Evolutionary conservation across 805 yeast species (phyloP), one percentile per base, ranked within the genome.

Genomic region (Ascoidea tarda): DNA sequence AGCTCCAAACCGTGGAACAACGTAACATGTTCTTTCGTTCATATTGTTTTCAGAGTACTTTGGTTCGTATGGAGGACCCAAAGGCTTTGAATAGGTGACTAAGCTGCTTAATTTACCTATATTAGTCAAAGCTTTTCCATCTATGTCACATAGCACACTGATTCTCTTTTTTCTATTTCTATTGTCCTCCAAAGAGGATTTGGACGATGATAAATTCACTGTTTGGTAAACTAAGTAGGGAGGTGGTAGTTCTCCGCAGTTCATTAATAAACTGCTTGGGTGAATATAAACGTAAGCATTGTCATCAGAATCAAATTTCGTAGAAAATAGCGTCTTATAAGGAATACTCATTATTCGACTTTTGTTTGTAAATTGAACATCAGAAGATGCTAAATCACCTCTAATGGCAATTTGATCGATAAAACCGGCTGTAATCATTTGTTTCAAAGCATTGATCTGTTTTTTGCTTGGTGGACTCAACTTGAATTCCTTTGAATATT

Each of bases 351-450:
- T 75, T 46, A 83, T 73, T 47, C 69, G 71, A 5, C 83, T 70
- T 51, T 75, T 81, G 55, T 83, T 84, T 1, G 83, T 70, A 4
- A 83, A 66, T 49, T 67, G 71, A 6, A 79, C 72, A 16, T 85
- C 95, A 1, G 81, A 71, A 16, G 86, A 80, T 5, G 81, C 67
- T 38, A 80, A 59, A 61, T 90, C 97, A 1, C 87, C 90, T 56
- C 98, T 74, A 14, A 87, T 77, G 1, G 95, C 95, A 28, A 91
- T 76, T 62, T 87, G 95, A 65, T 93, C 99, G 46, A 93, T 74
- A 60, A 86, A 93, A 0, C 98, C 99, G 0, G 97, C 83, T 5
- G 96, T 78, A 4, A 91, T 73, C 81, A 93, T 90, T 67, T 93
- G 99, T 62, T 88, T 90, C 56, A 93, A 66, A 0, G 93, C 84